Base-by-base conservation (phyloP, 805 yeast species). In the Suhomyces sp. region DNA sequence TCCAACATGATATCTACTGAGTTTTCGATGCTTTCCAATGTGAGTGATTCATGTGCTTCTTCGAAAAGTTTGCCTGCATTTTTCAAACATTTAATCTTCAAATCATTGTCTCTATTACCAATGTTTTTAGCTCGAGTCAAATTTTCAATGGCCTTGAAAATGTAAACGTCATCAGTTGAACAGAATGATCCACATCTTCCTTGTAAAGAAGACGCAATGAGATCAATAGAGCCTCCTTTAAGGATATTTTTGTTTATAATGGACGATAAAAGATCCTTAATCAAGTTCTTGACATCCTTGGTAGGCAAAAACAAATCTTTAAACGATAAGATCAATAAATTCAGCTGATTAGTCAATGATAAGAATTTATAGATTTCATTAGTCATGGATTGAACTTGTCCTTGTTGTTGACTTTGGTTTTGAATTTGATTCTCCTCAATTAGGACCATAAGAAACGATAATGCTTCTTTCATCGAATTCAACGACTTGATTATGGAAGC, bases 181-280 rank as follows among this genome's bases (percentile, higher is more conserved):
- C 98, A 93, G 60, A 88, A 93, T 0, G 95, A 80, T 1, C 95
- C 95, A 68, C 98, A 93, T 40, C 91, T 81, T 36, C 87, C 95
- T 60, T 93, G 96, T 33, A 93, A 66, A 1, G 90, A 79, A 22
- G 81, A 79, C 1, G 97, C 95, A 33, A 91, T 86, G 38, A 83
- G 70, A 54, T 91, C 98, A 28, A 93, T 91, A 0, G 95, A 84
- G 4, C 87, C 91, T n/a, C 98, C 98, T 45, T 85, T 79, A 24
- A 86, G 72, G 38, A 93, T 88, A 46, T 85, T 87, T 56, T 83
- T 83, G 60, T 90, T 90, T 43, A 93, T 88, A 23, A 93, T 79
- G 1, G 96, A 84, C 2, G 95, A 83, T 28, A 93, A 74, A 23
- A 95, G 77, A 49, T 91, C 98, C 56, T 87, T 86, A 18, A 91